phyloP scores from a whole-genome alignment of 2,329 filamentous ascomycete species.

The Nemania serpens region DNA sequence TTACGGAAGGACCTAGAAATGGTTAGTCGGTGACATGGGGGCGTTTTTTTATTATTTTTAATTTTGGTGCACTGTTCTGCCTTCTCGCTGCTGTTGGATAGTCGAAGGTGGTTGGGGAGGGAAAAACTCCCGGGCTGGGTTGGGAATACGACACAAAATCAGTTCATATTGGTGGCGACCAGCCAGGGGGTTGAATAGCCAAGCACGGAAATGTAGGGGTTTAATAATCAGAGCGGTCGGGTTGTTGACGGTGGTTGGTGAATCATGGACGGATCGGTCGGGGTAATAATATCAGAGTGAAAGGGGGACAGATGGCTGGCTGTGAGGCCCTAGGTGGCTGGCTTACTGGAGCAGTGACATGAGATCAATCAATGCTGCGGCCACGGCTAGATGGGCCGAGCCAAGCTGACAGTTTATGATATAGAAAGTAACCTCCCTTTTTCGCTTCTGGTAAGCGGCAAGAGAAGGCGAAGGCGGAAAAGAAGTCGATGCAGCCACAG shows the following conservation, averaged over 20 bases:
- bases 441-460: constrained; percentile 14
- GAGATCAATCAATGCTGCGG: constrained; percentile 9
- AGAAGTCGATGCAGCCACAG: neutral
- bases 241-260: constrained; percentile 3
- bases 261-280: constrained; percentile 6
- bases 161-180: constrained; percentile 2
- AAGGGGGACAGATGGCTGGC: constrained; percentile 2
- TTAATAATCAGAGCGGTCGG: too few species aligned
- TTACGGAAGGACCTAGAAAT: constrained; percentile 67
- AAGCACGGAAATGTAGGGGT: constrained; percentile 2
- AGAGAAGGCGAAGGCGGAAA: constrained; percentile 18
- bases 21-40: constrained; percentile 12
- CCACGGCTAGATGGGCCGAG: constrained; percentile 1
- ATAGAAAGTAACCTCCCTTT: constrained; percentile 18
- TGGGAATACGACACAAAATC: constrained; percentile 3
- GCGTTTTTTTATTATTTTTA: too few species aligned
- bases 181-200: neutral
- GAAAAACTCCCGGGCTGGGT: neutral
- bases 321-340: constrained; percentile 4
- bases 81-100: too few species aligned
- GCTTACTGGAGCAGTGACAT: constrained; percentile 34
- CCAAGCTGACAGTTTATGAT: constrained; percentile 22
- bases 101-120: constrained; percentile 1
- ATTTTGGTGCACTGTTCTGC: too few species aligned
- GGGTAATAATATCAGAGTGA: constrained; percentile 11